Evolutionary conservation across 176 grass and related monocot species (phyloP), one percentile per base, ranked within the genome.

Genomic region (Phragmites australis): DNA sequence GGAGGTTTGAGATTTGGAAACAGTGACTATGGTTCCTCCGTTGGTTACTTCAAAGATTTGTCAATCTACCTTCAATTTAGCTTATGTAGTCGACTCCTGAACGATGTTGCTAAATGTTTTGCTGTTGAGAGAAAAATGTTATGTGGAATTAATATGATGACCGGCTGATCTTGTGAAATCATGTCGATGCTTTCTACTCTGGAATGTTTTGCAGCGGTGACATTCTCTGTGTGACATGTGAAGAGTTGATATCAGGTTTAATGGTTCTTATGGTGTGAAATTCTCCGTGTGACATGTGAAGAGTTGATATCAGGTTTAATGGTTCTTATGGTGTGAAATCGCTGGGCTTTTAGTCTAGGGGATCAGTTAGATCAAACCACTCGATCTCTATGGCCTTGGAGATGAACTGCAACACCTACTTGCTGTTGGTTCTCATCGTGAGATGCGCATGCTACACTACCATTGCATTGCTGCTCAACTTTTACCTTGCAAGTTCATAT

Each of bases 1-100:
- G 75, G 88, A 86, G 68, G 69, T 90, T 26, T 86, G 61, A 86
- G 41, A 14, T 41, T 37, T 21, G 2, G 30, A 64, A 31, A 78
- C 30, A 15, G 26, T 39, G 46, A 26, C 16, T 3, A 65, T 39
- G 30, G 11, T 10, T 32, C 57, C 34, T 37, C 34, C 3, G n/a
- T 21, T 14, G 22, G 16, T 39, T 32, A 29, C 74, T 47, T 76
- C 25, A 6, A 56, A 76, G 41, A 46, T 6, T 46, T 75, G 9
- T 2, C 11, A 31, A 31, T 43, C 52, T 5, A 30, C 18, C 56
- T 62, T 62, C 17, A 51, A 14, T 61, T 21, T 76, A 61, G 55
- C 23, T 62, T 77, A 3, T 77, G 57, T 64, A 49, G 43, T 0
- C 8, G 9, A 46, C 56, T 32, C 27, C 74, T 62, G 56, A 17